Evolutionary conservation across 306 rosid species (phyloP).

Genomic region (Dalbergia cultrata): DNA sequence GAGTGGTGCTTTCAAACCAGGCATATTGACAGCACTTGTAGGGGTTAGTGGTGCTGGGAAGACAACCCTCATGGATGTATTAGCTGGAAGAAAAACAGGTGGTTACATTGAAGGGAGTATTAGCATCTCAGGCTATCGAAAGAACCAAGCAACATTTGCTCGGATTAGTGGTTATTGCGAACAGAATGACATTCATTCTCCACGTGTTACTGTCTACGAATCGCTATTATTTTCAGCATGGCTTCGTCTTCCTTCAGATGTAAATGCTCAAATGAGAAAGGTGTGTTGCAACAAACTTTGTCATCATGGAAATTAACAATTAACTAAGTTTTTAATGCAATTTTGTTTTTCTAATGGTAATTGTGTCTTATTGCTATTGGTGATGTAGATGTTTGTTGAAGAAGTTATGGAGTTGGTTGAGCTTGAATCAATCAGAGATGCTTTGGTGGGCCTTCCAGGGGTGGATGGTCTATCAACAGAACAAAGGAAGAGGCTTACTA

Average conservation of each 20-base stretch:
- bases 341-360: neutral
- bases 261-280: constrained; percentile 30
- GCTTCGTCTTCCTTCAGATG: constrained; percentile 64
- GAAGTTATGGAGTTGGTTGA: constrained; percentile 69
- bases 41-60: constrained; percentile 78
- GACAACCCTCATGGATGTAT: constrained; percentile 76
- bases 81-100: constrained; percentile 70
- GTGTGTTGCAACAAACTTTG: neutral
- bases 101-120: constrained; percentile 66
- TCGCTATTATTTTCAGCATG: constrained; percentile 68
- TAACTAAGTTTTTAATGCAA: neutral
- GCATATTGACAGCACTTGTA: constrained; percentile 68
- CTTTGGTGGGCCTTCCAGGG: constrained; percentile 59
- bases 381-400: constrained; percentile 54
- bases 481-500: constrained; percentile 66
- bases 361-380: neutral
- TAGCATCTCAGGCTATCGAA: constrained; percentile 62
- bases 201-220: constrained; percentile 60
- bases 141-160: constrained; percentile 65
- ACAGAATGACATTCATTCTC: constrained; percentile 71
- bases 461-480: constrained; percentile 58
- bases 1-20: constrained; percentile 73
- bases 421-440: constrained; percentile 56
- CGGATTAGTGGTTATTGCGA: constrained; percentile 71
- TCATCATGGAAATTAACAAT: neutral